These are phyloP conservation scores for Yamadazyma akitaensis DNA, from an alignment of 805 yeast genomes.

Conservation along the genomic window DNA sequence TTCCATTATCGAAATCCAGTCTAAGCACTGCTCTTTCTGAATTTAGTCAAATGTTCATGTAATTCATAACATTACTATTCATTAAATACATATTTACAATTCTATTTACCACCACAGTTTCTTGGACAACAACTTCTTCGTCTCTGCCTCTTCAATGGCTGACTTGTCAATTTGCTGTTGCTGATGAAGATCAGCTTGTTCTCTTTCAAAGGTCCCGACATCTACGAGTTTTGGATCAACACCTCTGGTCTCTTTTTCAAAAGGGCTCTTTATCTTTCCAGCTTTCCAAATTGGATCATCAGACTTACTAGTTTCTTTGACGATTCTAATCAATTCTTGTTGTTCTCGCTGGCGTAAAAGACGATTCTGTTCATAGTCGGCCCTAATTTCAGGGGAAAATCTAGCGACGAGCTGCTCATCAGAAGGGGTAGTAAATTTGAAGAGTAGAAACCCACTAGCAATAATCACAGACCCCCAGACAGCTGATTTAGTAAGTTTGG, in stretches of 20 bases:
- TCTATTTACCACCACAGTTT: conserved; percentile 15
- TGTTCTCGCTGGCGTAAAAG: conserved; percentile 66
- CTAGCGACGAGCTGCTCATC: conserved; percentile 73
- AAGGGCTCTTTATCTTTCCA: conserved; percentile 65
- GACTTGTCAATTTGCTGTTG: conserved; percentile 35
- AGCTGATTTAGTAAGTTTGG: conserved; percentile 38
- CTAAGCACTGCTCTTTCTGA: no score
- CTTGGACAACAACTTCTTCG: conserved; percentile 24
- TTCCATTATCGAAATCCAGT: conserved; percentile 10
- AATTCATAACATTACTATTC: no score
- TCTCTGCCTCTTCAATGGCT: conserved; percentile 25
- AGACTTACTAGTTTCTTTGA: conserved; percentile 57
- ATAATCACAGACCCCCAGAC: conserved; percentile 64
- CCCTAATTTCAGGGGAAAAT: conserved; percentile 80
- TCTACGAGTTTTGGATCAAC: conserved; percentile 34
- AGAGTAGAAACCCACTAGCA: conserved; percentile 68
- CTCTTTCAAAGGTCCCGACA: conserved; percentile 47
- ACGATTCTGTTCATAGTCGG: conserved; percentile 65
- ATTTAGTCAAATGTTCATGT: no score
- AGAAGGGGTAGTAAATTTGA: conserved; percentile 76
- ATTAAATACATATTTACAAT: neutral
- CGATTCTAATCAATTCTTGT: conserved; percentile 64
- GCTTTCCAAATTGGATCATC: conserved; percentile 83
- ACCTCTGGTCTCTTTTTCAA: conserved; percentile 48
- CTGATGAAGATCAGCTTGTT: conserved; percentile 39